Evolutionary conservation across 345 rosid species (phyloP), one percentile per base, ranked within the genome.

Genomic region (Kandelia obovata): DNA sequence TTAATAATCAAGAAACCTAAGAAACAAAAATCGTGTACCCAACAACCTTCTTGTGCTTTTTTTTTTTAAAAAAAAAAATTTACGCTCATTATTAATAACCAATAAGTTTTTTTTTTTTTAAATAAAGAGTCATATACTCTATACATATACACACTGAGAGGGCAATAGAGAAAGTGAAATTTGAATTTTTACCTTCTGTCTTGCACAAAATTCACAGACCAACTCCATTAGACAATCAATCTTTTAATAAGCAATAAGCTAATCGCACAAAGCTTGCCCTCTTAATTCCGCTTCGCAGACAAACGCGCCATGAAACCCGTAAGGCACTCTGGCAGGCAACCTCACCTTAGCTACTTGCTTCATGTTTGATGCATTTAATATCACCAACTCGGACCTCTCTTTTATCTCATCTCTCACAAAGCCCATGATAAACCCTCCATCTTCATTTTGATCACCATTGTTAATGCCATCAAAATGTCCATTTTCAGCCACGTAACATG

Each of bases 221-320:
- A 4, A 31, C 34, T 31, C 5, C 0, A 4, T 31, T 31, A 31
- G 5, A 5, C 5, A 4, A 1, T 5, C 34, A 31, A 31, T 5
- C 34, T 4, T 0, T 31, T 1, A 60, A 19, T 13, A 7, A 69
- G 5, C 2, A 2, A n/a, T 10, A 23, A 32, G 4, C 58, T 49
- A 61, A 30, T 3, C 26, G 10, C 27, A 10, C 9, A 32, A 55
- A 19, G 70, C 65, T 69, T 89, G 87, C 55, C 55, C 69, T 19
- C n/a, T 76, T 28, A 88, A 73, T 30, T 87, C 88, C 61, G 62
- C 61, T 46, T 73, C 75, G 39, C 77, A 71, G 2, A 89, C 79
- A 77, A 89, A 89, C 10, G 89, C 81, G 13, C 93, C 97, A 72
- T 92, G 97, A 28, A 92, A 88, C 15, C 93, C 93, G 21, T 86